Conservation (phyloP, 257 asterid species). For the Solanum chmielewskii region DNA sequence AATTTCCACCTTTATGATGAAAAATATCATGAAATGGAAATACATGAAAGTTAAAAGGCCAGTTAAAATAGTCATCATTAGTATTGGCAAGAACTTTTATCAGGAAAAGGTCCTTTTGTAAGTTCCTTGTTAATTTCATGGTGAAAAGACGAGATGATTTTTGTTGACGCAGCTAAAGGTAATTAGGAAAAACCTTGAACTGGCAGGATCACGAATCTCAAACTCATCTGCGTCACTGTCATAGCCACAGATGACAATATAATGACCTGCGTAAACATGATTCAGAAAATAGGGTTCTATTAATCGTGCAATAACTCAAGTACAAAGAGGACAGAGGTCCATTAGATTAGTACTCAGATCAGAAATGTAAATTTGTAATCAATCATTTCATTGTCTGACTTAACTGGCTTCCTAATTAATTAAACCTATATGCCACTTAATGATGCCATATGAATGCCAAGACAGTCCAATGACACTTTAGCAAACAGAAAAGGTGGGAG, state of each 20-base stretch:
- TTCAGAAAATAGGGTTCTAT: background rate
- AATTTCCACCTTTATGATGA: background rate
- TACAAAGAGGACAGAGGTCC: background rate
- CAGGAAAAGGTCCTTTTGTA: background rate
- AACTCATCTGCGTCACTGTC: constrained; percentile 66
- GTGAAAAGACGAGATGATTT: background rate
- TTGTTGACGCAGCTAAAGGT: background rate
- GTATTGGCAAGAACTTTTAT: background rate
- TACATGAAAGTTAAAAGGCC: background rate
- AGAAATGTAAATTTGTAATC: background rate
- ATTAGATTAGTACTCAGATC: background rate
- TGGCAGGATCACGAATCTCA: constrained; percentile 98
- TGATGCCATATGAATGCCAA: background rate
- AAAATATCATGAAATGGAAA: background rate
- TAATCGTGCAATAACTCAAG: background rate
- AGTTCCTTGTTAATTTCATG: background rate
- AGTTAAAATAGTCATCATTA: background rate
- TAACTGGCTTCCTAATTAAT: background rate
- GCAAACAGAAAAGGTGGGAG: background rate
- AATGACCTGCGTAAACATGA: constrained; percentile 54
- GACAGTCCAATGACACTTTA: background rate
- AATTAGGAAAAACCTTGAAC: constrained; percentile 49
- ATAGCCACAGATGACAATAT: constrained; percentile 80
- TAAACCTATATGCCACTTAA: background rate
- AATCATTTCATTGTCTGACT: background rate